A percentile compares a stretch with the other conserved stretches of the same genome.
These are phyloP conservation scores for Metschnikowia vanudenii DNA, from an alignment of 805 yeast genomes.

Conservation along the genomic window DNA sequence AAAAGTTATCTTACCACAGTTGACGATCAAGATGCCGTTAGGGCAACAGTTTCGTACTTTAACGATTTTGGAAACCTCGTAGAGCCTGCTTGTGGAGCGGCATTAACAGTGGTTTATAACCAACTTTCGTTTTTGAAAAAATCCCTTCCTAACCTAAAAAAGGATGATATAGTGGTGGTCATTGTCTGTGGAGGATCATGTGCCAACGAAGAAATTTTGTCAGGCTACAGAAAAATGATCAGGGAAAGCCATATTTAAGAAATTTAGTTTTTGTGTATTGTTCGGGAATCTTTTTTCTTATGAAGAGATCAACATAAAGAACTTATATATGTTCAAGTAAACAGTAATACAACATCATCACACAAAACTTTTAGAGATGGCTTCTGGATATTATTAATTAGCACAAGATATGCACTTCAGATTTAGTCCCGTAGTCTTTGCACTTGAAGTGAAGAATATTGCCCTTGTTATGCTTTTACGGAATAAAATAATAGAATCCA, in stretches of 20 bases:
- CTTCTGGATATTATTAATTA: too few relatives aligned
- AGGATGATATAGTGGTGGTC: conserved; percentile 48
- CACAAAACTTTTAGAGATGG: too few relatives aligned
- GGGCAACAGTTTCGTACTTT: conserved; percentile 50
- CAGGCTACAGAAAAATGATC: conserved; percentile 15
- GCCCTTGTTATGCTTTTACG: too few relatives aligned
- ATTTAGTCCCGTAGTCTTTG: too few relatives aligned
- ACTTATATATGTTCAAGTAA: too few relatives aligned
- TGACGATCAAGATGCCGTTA: conserved; percentile 55
- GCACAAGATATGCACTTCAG: too few relatives aligned
- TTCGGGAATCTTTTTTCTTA: too few relatives aligned
- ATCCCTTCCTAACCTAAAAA: conserved; percentile 25
- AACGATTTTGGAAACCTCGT: conserved; percentile 50
- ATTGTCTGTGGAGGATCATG: conserved; percentile 55
- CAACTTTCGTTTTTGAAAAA: conserved; percentile 28
- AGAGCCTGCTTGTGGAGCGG: conserved; percentile 77
- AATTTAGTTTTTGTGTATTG: not conserved
- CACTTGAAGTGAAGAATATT: too few relatives aligned
- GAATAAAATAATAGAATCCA: too few relatives aligned
- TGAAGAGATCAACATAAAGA: too few relatives aligned
- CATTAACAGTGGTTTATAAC: conserved; percentile 52
- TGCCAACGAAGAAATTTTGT: conserved; percentile 16
- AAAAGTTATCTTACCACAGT: conserved; percentile 26
- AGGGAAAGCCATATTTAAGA: conserved; percentile 8
- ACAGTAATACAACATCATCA: too few relatives aligned